These are phyloP conservation scores for Rheum nobile DNA, from an alignment of 148 eudicot species.

Conservation along the genomic window DNA sequence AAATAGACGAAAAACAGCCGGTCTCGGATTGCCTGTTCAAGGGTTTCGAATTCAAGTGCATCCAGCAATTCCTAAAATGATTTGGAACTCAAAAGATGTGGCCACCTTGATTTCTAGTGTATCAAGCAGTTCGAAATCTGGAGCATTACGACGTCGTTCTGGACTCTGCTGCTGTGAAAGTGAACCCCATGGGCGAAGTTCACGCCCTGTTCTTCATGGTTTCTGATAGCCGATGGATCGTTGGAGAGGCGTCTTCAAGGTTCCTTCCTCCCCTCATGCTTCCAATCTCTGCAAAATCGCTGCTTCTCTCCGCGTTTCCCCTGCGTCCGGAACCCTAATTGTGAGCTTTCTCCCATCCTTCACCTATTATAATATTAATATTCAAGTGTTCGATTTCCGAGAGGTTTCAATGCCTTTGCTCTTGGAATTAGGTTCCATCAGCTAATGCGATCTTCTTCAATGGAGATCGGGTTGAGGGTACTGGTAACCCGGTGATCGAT, in stretches of 20 bases:
- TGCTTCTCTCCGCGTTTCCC: slow-evolving; percentile 66
- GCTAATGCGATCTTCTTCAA: slow-evolving; percentile 75
- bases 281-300: slow-evolving; percentile 42
- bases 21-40: too few relatives aligned
- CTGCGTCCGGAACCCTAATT: slow-evolving; percentile 28
- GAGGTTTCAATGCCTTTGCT: background rate
- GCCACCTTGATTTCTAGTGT: too few relatives aligned
- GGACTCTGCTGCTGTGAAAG: background rate
- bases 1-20: too few relatives aligned
- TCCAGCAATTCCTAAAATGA: too few relatives aligned
- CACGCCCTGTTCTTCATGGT: background rate
- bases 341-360: slow-evolving; percentile 31
- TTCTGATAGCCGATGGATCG: slow-evolving; percentile 46
- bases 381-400: background rate
- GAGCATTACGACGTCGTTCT: too few relatives aligned
- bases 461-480: slow-evolving; percentile 78
- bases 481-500: slow-evolving; percentile 71
- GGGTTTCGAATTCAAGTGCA: too few relatives aligned
- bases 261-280: slow-evolving; percentile 34
- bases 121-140: too few relatives aligned
- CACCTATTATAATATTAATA: background rate
- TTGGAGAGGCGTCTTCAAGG: slow-evolving; percentile 68
- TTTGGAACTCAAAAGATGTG: too few relatives aligned
- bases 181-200: background rate
- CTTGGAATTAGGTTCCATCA: slow-evolving; percentile 48